Evolutionary conservation across 495 filamentous ascomycete species (phyloP), one percentile per base, ranked within the genome.

Genomic region (Rhypophila decipiens): DNA sequence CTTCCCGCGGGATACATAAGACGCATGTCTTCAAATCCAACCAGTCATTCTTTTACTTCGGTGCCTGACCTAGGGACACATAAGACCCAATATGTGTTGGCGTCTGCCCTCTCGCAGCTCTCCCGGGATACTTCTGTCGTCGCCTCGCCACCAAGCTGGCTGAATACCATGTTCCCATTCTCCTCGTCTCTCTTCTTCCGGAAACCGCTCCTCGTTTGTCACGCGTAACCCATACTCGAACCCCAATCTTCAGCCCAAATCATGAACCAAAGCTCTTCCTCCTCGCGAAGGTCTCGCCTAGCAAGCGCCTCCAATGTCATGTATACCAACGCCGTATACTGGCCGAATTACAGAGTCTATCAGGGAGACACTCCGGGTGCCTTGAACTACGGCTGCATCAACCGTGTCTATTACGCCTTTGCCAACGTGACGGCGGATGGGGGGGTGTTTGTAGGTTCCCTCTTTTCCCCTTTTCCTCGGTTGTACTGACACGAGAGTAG

Each of bases 371-470:
- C 87, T 18, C 90, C 90, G 1, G 88, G 84, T 0, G 81, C 81
- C 13, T 66, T 96, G 49, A 84, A 87, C 63, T 75, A 75, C 52
- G 62, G 65, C 33, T 76, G 72, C 49, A 70, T 78, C 46, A 75
- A 87, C 44, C 86, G 91, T 57, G 79, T 94, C 33, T 94, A 91
- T 60, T 96, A 96, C 63, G 87, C 89, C 42, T 95, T 90, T 77
- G 88, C 87, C 55, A 88, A 81, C 70, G 79, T 95, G 42, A 82
- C 79, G 54, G 72, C 80, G 42, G 87, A 94, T 59, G 89, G 89
- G 48, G 81, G 80, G 23, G 80, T 94, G 46, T 90, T 87, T 77
- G 89, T 94, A 70, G 70, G 73, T 68, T n/a, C 24, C 1, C 15
- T 9, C n/a, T 44, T 19, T n/a, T 12, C 42, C 1, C 17, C 27